Conservation (phyloP, 2,329 filamentous ascomycete species). For the Leptographium radiaticola region DNA sequence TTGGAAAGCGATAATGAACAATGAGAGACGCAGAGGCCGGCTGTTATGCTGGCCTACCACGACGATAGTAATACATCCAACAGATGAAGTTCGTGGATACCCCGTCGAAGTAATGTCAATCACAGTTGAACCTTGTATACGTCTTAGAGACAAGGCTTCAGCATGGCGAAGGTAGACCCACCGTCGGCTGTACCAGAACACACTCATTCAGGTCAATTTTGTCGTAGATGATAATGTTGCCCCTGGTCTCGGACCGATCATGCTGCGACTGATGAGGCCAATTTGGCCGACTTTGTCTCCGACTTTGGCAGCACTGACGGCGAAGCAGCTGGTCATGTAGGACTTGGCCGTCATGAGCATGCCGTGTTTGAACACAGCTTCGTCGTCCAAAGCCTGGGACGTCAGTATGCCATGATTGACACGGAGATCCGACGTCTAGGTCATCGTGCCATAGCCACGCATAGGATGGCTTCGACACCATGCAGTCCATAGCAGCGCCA, state of each 20-base stretch:
- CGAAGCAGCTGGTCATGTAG: slow-evolving; percentile 36
- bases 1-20: not conserved
- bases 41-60: no score
- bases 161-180: not conserved
- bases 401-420: slow-evolving; percentile 15
- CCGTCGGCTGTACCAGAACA: not conserved
- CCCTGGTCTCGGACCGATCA: not conserved
- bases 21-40: no score
- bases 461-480: slow-evolving; percentile 26
- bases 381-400: slow-evolving; percentile 26
- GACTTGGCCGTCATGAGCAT: slow-evolving; percentile 34
- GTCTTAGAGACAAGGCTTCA: no score
- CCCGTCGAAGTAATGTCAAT: no score
- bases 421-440: slow-evolving; percentile 27
- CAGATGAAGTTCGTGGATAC: no score
- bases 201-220: not conserved
- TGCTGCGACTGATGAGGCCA: not conserved
- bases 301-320: slow-evolving; percentile 30
- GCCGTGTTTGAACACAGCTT: slow-evolving; percentile 34
- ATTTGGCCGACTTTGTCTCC: slow-evolving; percentile 24
- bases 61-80: no score
- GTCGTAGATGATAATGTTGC: not conserved
- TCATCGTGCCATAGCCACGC: slow-evolving; percentile 34
- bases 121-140: no score
- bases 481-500: slow-evolving; percentile 36